Evolutionary conservation across 305 asterid species (phyloP), one percentile per base, ranked within the genome.

Genomic region (Fraxinus paxiana): DNA sequence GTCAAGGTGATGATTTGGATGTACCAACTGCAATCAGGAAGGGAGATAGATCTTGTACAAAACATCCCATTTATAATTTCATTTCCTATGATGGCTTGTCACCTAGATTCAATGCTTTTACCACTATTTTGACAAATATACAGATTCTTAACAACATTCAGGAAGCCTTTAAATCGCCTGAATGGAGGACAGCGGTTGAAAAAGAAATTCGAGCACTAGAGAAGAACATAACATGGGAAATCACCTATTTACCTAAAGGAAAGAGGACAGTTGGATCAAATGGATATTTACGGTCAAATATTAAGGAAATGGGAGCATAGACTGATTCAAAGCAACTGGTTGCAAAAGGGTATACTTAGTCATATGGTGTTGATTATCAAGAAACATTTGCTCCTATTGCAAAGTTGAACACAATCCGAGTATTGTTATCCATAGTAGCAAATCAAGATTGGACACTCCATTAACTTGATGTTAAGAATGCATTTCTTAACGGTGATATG

Each of bases 1-100:
- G n/a, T 43, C 54, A 43, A 43, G n/a, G 54, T 12, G 54, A 43
- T 12, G n/a, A 12, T 43, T 3, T 43, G n/a, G 54, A 43, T 43
- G 13, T 43, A 13, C 88, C 85, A 85, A 80, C 88, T 94, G 97
- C 83, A 92, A 84, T 82, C 91, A 85, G 12, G 78, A 74, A 70
- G 34, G 34, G 5, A 31, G 34, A 31, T 31, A 31, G 34, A 31
- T 31, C 34, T 31, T 31, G 34, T 31, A 31, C 5, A 31, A 31
- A 31, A 31, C 34, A 31, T 31, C 34, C 5, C 34, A 31, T 31
- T 31, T 31, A 31, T 31, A 31, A 31, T 31, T 88, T 90, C 88
- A 94, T 96, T 82, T 94, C 93, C 5, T 46, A 46, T 3, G 56
- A 15, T 46, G 56, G 56, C 17, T 46, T 46, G 59, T 48, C 18